Evolutionary conservation across 2,329 filamentous ascomycete species (phyloP), one percentile per base, ranked within the genome.

Genomic region (Hysterium pulicare): DNA sequence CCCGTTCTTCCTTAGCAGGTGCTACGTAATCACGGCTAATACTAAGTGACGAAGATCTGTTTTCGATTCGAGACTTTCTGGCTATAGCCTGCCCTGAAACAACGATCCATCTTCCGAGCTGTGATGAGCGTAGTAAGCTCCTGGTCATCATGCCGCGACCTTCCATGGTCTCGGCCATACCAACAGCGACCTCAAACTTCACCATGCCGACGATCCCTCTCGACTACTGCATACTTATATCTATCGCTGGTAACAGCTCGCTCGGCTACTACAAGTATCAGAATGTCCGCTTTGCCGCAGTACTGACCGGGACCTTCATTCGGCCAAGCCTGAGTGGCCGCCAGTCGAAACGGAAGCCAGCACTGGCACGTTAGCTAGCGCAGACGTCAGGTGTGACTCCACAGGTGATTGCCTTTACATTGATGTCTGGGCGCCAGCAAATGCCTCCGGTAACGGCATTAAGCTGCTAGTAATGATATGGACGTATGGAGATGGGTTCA

Each of bases 241-340:
- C 58, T 4, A 49, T 47, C 8, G 41, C 46, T 31, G 47, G 46
- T 4, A 49, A 60, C 34, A 43, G 47, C 16, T 51, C 58, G 1
- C 46, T 55, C n/a, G 58, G 61, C 19, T 58, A 57, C 47, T 63
- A 62, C 48, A 64, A 65, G 38, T 64, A 62, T 32, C 62, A 66
- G 42, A 67, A 67, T 37, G 66, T 67, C 30, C 41, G 44, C 22
- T 44, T 40, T 33, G 44, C 44, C 24, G 44, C 44, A 16, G 35
- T 38, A 9, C 44, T 41, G 13, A 47, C 41, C 11, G 44, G 41
- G 22, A 30, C 16, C 44, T 40, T 11, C 58, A 64, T 10, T 68
- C 55, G 22, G 60, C 60, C 8, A 56, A 60, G 35, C 64, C 64
- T 8, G 24, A 63, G 45, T 64, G 61, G 60, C 59, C 60, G n/a